A percentile compares a stretch with the other conserved stretches of the same genome.
Evolutionary conservation across 345 rosid species (phyloP).

Genomic region (Eucalyptus cladocalyx): DNA sequence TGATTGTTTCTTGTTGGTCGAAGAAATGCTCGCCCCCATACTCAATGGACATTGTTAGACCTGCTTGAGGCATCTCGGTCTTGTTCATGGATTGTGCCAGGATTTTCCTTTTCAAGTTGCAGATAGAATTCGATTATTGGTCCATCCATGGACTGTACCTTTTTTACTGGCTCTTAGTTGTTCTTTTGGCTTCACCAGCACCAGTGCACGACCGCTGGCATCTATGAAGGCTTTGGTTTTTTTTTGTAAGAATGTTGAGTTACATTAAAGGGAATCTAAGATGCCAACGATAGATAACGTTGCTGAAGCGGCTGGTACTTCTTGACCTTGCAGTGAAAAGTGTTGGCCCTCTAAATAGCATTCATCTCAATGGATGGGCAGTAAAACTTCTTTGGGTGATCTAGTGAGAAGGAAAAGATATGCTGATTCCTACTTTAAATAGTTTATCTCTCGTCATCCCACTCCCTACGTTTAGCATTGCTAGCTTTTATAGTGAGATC

Average conservation of each 20-base stretch:
- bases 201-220: neutral
- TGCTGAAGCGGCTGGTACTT: neutral
- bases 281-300: neutral
- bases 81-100: neutral
- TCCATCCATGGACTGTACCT: neutral
- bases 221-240: neutral
- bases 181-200: neutral
- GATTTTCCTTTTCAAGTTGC: neutral
- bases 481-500: neutral
- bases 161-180: neutral
- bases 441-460: neutral
- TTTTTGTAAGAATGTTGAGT: neutral
- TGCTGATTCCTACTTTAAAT: neutral
- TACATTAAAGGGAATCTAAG: neutral
- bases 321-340: neutral
- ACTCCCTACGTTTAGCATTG: neutral
- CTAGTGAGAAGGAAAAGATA: neutral
- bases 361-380: neutral
- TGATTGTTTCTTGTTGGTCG: conserved; percentile 15
- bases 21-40: neutral
- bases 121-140: neutral
- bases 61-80: neutral
- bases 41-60: neutral
- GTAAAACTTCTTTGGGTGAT: neutral
- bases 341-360: neutral